These are phyloP conservation scores for Narthecium ossifragum DNA, from an alignment of 106 monocot species.

Conservation along the genomic window DNA sequence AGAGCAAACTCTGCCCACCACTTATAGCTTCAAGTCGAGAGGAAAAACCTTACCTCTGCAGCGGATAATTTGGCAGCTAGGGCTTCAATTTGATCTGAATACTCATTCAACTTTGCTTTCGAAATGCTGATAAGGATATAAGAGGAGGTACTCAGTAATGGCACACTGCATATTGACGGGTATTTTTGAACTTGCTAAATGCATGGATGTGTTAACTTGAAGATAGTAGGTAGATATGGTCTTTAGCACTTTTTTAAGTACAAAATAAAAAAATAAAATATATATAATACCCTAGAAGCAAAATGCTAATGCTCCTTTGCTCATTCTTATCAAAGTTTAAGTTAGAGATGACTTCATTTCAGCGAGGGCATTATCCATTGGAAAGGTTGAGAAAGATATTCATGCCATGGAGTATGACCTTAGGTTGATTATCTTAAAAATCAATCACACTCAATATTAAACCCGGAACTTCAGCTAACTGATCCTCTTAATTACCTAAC, in stretches of 20 bases:
- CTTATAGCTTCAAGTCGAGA: not conserved
- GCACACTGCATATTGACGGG: no score
- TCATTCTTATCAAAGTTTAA: no score
- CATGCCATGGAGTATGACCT: no score
- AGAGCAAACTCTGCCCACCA: not conserved
- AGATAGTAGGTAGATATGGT: not conserved
- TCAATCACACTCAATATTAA: no score
- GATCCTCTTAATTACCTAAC: no score
- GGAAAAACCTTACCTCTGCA: conserved; percentile 24
- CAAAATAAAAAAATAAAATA: no score
- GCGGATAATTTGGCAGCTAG: conserved; percentile 60
- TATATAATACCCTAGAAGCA: not conserved
- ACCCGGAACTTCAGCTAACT: no score
- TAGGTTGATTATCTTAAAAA: no score
- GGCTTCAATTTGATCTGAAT: conserved; percentile 70
- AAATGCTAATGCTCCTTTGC: not conserved
- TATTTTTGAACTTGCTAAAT: no score
- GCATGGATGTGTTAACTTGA: not conserved
- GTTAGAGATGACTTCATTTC: no score
- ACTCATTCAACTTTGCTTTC: conserved; percentile 71
- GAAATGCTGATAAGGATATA: conserved; percentile 36
- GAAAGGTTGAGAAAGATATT: no score
- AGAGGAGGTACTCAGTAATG: not conserved
- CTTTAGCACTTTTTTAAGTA: not conserved
- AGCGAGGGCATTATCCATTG: no score